phyloP scores from a whole-genome alignment of 257 asterid species.

The Anisodus tanguticus region DNA sequence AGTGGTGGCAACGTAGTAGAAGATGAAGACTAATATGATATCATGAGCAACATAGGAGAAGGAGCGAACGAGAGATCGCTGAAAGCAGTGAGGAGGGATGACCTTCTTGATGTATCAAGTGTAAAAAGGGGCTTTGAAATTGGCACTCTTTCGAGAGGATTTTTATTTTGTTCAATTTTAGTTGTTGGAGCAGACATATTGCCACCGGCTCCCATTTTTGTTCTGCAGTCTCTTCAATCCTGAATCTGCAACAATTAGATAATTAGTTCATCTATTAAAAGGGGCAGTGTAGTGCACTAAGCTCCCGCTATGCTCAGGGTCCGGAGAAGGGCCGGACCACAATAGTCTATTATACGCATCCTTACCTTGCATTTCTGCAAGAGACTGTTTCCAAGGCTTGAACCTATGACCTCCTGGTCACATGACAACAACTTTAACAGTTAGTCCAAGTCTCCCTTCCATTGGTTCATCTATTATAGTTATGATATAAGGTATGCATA shows the following conservation, averaged over 20 bases:
- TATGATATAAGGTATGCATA: no score
- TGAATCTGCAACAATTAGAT: neutral
- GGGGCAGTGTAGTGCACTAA: no score
- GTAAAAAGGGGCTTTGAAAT: neutral
- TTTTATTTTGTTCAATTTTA: neutral
- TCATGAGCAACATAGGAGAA: slow-evolving; percentile 24
- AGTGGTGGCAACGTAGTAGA: neutral
- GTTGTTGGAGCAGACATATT: neutral
- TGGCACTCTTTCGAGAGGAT: neutral
- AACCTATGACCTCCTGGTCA: no score
- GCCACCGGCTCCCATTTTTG: neutral
- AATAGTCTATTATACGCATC: no score
- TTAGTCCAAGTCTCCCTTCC: no score
- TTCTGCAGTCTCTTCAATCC: neutral
- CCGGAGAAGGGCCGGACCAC: no score
- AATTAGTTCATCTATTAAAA: no score
- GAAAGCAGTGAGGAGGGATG: neutral
- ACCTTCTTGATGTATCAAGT: neutral
- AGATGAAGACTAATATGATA: neutral
- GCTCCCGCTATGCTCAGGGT: no score
- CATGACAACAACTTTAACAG: no score
- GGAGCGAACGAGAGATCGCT: neutral
- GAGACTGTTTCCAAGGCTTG: no score
- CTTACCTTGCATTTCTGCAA: no score
- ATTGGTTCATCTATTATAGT: no score